Evolutionary conservation across 2,329 filamentous ascomycete species (phyloP), one percentile per base, ranked within the genome.

Genomic region (Talaromyces sp.): DNA sequence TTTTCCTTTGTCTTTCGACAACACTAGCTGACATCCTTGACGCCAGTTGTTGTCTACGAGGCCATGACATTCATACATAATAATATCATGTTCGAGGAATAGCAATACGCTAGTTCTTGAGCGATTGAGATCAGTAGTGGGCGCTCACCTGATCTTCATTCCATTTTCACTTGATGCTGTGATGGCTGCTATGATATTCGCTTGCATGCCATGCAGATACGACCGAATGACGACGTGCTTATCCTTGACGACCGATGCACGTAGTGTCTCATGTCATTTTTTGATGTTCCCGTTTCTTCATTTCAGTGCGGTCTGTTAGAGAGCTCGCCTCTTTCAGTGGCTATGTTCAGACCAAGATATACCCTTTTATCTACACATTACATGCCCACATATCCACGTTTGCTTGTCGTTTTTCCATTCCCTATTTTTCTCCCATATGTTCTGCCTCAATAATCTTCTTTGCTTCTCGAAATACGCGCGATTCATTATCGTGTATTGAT

Each of bases 21-120:
- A 57, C 46, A 40, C 28, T 48, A 22, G 46, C 43, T 36, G 19
- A 21, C 2, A 22, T 36, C 5, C n/a, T 21, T 37, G 53, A 46
- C 8, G 35, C 54, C 36, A 41, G 25, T 35, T 55, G 22, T 58
- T 55, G 55, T 60, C 55, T 52, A 60, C 54, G 55, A 57, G 59
- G 51, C 43, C 36, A 60, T 55, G 59, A 60, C 21, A 58, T 55
- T 53, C 55, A 56, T 56, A 56, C 54, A 56, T 56, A 56, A 56
- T 56, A 37, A 50, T 56, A 36, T 41, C 41, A 50, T 50, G 25
- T 22, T 19, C 54, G n/a, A 35, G 19, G 21, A 22, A 36, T 10
- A 21, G 48, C 33, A 22, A 52, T 36, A 17, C n/a, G 28, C 21
- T 22, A 36, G 33, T 52, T 39, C 35, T 36, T 37, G 48, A 35